Evolutionary conservation across 2,329 filamentous ascomycete genomes (phyloP).

Genomic region (Alternaria ventricosa): DNA sequence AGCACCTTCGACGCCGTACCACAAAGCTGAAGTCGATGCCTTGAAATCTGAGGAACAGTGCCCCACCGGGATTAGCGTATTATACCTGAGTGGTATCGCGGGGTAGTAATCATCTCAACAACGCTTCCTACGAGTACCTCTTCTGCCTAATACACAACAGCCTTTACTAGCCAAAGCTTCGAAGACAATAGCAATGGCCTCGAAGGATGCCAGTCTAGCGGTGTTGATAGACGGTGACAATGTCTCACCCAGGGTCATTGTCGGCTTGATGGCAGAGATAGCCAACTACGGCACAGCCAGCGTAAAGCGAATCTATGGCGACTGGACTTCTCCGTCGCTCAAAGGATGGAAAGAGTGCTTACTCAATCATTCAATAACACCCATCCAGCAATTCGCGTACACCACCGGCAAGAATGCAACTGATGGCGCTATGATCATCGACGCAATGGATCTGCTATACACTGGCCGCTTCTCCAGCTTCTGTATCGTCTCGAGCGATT

Average conservation of each 20-base stretch:
- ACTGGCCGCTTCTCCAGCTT: constrained; percentile 43
- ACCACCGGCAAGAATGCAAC: constrained; percentile 34
- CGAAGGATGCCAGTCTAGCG: constrained; percentile 18
- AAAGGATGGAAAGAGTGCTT: constrained; percentile 31
- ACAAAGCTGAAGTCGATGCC: not conserved
- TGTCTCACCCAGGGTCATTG: constrained; percentile 29
- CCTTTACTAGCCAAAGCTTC: not conserved
- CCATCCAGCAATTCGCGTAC: constrained; percentile 20
- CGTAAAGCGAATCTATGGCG: constrained; percentile 39
- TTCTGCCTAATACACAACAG: not conserved
- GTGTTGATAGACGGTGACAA: constrained; percentile 37
- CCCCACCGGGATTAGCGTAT: not conserved
- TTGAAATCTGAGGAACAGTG: not conserved
- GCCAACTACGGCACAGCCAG: constrained; percentile 42
- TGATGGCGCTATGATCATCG: constrained; percentile 45
- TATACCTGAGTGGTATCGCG: not conserved
- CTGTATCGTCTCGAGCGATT: constrained; percentile 46
- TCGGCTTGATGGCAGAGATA: constrained; percentile 38
- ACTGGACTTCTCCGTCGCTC: constrained; percentile 34
- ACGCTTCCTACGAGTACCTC: no score
- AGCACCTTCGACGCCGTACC: no score
- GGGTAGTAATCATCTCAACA: not conserved
- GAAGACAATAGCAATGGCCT: not conserved
- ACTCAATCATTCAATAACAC: constrained; percentile 14
- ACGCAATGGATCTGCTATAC: constrained; percentile 47